Evolutionary conservation across 495 filamentous ascomycete genomes (phyloP).

Genomic region (Penicillium longicatenatum): DNA sequence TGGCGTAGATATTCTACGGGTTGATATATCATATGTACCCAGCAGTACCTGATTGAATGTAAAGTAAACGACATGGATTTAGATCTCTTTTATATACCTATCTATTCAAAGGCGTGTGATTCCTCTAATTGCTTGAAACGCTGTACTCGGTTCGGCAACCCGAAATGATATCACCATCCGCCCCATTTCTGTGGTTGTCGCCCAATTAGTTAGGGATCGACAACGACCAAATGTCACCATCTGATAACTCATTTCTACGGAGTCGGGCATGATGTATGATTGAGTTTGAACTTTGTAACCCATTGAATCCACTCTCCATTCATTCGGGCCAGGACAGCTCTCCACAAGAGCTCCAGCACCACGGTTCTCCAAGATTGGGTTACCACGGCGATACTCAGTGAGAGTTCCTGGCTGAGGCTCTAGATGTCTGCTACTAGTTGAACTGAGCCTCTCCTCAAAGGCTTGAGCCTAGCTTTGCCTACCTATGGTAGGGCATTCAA

Average conservation of each 20-base stretch:
- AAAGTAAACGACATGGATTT: background rate
- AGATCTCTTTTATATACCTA: background rate
- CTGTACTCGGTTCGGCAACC: background rate
- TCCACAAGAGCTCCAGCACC: constrained; percentile 6
- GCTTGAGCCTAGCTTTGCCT: background rate
- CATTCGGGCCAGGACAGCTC: constrained; percentile 6
- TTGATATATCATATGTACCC: background rate
- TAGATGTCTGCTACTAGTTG: too few relatives aligned
- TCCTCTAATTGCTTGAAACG: background rate
- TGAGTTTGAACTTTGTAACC: background rate
- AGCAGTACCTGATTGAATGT: background rate
- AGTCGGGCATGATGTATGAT: background rate
- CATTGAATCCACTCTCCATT: background rate
- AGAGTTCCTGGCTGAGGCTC: background rate
- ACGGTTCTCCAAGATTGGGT: background rate
- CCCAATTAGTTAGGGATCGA: constrained; percentile 6
- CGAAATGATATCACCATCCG: constrained; percentile 12
- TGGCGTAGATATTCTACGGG: background rate
- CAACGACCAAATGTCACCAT: background rate
- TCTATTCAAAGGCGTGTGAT: background rate
- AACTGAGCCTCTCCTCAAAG: background rate
- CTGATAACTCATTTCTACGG: background rate
- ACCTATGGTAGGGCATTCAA: background rate
- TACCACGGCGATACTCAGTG: background rate
- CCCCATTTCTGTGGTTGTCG: background rate